Conservation (phyloP, 345 rosid species). For the Microcos paniculata region DNA sequence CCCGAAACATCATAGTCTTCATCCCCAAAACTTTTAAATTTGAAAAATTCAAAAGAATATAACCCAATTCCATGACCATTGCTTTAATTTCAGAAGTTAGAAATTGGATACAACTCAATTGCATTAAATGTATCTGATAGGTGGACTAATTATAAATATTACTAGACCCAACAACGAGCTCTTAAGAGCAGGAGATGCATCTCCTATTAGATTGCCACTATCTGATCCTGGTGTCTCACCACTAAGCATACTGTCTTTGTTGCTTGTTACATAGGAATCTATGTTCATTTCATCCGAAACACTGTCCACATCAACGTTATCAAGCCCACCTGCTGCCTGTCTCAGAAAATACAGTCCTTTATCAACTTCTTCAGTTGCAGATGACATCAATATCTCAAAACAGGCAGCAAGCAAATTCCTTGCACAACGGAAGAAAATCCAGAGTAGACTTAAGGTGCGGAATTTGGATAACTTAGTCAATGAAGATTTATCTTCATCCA, state of each 20-base stretch:
- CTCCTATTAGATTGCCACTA: conserved; percentile 30
- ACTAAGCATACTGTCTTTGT: conserved; percentile 27
- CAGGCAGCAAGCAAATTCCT: conserved; percentile 67
- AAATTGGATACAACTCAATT: background rate
- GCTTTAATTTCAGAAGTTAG: background rate
- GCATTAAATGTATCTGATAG: background rate
- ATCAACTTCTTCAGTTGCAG: conserved; percentile 51
- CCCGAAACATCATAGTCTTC: too few species aligned
- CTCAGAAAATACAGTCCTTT: conserved; percentile 60
- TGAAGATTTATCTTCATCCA: too few species aligned
- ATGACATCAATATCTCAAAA: conserved; percentile 63
- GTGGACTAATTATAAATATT: conserved; percentile 25
- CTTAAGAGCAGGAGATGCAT: conserved; percentile 33
- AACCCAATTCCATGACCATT: too few species aligned
- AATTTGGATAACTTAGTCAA: too few species aligned
- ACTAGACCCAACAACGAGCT: conserved; percentile 81
- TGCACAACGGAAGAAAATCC: conserved; percentile 65
- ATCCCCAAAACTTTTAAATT: too few species aligned
- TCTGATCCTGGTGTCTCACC: conserved; percentile 30
- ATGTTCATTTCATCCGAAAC: conserved; percentile 27
- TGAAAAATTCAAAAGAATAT: too few species aligned
- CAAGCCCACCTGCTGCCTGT: conserved; percentile 52
- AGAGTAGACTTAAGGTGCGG: conserved; percentile 53
- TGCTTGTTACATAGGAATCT: conserved; percentile 38
- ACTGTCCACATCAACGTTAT: conserved; percentile 31